Evolutionary conservation across 1,284 basidiomycete species (phyloP).

Genomic region (Cerrena zonata): DNA sequence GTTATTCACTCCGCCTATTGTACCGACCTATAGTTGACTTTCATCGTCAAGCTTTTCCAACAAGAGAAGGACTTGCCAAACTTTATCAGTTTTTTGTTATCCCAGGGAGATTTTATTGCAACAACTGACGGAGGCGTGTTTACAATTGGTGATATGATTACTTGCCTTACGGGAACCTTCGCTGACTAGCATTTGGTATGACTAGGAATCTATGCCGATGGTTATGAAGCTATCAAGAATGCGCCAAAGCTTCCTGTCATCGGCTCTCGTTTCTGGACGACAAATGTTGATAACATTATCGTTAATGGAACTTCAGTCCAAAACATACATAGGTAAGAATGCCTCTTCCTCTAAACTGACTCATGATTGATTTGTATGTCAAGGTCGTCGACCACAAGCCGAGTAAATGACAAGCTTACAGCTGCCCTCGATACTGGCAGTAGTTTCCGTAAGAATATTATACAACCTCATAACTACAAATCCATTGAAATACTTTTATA

Average conservation of each 20-base stretch:
- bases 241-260: constrained; percentile 10
- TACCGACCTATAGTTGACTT: background rate
- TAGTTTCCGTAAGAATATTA: background rate
- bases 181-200: background rate
- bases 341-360: background rate
- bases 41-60: background rate
- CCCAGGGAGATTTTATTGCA: constrained; percentile 9
- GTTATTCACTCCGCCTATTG: background rate
- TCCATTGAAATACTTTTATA: background rate
- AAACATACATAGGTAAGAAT: no score
- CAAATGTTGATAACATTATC: constrained; percentile 10
- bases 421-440: constrained; percentile 6
- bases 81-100: background rate
- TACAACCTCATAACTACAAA: background rate
- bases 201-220: constrained; percentile 13
- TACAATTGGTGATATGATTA: constrained; percentile 17
- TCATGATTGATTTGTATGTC: no score
- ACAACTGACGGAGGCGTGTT: constrained; percentile 20
- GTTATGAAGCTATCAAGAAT: constrained; percentile 8
- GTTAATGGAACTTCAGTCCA: constrained; percentile 10
- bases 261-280: constrained; percentile 8
- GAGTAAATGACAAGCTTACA: background rate
- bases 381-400: no score
- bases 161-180: background rate
- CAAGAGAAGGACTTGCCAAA: background rate